These are phyloP conservation scores for Plenodomus lindquistii DNA, from an alignment of 2,329 filamentous ascomycete genomes.

Conservation along the genomic window DNA sequence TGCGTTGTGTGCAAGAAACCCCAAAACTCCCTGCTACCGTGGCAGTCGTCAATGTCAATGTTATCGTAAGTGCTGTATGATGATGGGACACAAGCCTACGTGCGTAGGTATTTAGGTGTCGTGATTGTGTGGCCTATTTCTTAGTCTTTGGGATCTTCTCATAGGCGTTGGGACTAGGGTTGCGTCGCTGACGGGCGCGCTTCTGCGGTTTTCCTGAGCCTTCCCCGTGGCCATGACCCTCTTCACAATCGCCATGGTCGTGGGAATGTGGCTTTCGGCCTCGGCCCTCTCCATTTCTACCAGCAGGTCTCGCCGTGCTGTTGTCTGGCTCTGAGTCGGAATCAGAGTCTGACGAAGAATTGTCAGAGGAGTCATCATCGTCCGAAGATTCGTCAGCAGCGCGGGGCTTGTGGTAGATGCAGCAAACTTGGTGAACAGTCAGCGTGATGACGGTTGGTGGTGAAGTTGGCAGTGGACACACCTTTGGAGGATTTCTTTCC, in stretches of 20 bases:
- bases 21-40: conserved; percentile 15
- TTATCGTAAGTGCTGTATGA: conserved; percentile 6
- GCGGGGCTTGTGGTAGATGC: conserved; percentile 91
- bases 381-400: conserved; percentile 72
- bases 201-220: conserved; percentile 46
- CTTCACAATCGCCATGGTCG: conserved; percentile 39
- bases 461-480: conserved; percentile 41
- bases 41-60: conserved; percentile 2
- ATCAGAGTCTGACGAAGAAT: conserved; percentile 56
- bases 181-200: conserved; percentile 49
- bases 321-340: conserved; percentile 61
- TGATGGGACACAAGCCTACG: conserved; percentile 7
- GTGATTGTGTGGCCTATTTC: conserved; percentile 19
- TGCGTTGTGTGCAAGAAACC: background rate
- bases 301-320: conserved; percentile 50
- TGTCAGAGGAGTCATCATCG: conserved; percentile 63
- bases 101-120: conserved; percentile 4
- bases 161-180: conserved; percentile 78
- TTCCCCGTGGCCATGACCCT: conserved; percentile 46
- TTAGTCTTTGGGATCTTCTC: conserved; percentile 69
- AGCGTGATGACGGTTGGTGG: background rate
- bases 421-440: conserved; percentile 72
- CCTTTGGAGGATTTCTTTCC: conserved; percentile 95
- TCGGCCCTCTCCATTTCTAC: conserved; percentile 26
- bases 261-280: conserved; percentile 34